Percentiles rank a stretch among this genome's conserved stretches.
Conservation (phyloP, 108 stramenopile genomes). For the Tribonema minus region DNA sequence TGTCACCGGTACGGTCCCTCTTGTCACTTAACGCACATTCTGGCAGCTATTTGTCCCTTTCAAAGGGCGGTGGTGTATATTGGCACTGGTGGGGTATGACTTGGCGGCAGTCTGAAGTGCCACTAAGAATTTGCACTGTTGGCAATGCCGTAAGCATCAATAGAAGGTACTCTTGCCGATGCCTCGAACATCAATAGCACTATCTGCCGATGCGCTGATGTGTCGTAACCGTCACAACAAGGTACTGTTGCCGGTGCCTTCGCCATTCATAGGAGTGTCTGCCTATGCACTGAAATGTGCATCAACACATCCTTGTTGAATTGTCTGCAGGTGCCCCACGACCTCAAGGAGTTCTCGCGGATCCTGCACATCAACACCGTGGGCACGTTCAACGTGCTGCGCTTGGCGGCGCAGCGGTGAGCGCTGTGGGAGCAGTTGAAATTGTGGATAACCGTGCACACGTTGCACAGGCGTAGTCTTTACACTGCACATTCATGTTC, state of each 20-base stretch:
- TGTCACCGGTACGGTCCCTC: too few species aligned
- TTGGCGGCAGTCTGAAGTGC: too few species aligned
- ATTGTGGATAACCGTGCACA: too few species aligned
- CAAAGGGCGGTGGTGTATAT: too few species aligned
- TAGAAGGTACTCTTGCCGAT: too few species aligned
- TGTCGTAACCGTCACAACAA: background rate
- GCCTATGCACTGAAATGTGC: background rate
- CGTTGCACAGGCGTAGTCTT: constrained; percentile 66
- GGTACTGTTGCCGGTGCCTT: background rate
- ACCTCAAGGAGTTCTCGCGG: constrained; percentile 54
- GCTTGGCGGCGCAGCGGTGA: constrained; percentile 73
- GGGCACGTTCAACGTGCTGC: constrained; percentile 91
- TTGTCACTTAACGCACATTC: too few species aligned
- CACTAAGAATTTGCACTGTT: too few species aligned
- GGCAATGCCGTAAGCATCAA: too few species aligned
- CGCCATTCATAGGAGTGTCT: background rate
- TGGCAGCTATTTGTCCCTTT: too few species aligned
- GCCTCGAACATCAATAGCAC: background rate
- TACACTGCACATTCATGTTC: too few species aligned
- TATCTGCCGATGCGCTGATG: background rate
- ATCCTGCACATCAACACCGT: constrained; percentile 75
- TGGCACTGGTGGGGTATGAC: too few species aligned
- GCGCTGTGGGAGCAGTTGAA: too few species aligned
- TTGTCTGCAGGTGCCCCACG: constrained; percentile 33
- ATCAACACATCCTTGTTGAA: background rate